Percentiles rank a stretch among this genome's conserved stretches.
These are phyloP conservation scores for Penicillium hesseltinei DNA, from an alignment of 2,329 filamentous ascomycete genomes.

Conservation along the genomic window DNA sequence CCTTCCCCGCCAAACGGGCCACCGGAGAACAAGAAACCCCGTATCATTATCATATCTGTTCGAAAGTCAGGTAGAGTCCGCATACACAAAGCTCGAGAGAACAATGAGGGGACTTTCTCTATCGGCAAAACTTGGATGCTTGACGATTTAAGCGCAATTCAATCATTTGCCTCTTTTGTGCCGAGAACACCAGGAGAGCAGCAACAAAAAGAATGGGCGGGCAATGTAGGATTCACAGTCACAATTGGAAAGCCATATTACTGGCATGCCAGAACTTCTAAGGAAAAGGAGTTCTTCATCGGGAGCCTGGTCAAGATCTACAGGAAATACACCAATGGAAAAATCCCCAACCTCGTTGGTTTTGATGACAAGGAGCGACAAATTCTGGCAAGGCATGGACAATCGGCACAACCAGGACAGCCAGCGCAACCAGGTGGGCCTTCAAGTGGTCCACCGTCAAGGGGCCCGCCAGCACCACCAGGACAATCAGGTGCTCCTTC, in stretches of 20 bases:
- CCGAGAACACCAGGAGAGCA: conserved; percentile 60
- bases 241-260: conserved; percentile 93
- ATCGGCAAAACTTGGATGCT: conserved; percentile 98
- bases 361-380: conserved; percentile 80
- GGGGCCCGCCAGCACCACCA: conserved; percentile 15
- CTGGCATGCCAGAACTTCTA: conserved; percentile 88
- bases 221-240: conserved; percentile 79
- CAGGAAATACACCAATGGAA: conserved; percentile 90
- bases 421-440: conserved; percentile 4
- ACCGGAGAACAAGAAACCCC: conserved; percentile 75
- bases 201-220: conserved; percentile 70
- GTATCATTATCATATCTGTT: conserved; percentile 90
- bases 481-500: conserved; percentile 11
- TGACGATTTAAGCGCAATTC: conserved; percentile 80
- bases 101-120: conserved; percentile 87
- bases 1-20: conserved; percentile 79
- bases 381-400: conserved; percentile 61
- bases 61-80: conserved; percentile 88
- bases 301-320: conserved; percentile 95
- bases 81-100: conserved; percentile 96
- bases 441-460: conserved; percentile 22
- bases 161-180: conserved; percentile 70
- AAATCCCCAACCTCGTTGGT: conserved; percentile 72
- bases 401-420: conserved; percentile 10
- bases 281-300: conserved; percentile 99